These are phyloP conservation scores for Spathaspora boniae DNA, from an alignment of 805 yeast species.

Conservation along the genomic window DNA sequence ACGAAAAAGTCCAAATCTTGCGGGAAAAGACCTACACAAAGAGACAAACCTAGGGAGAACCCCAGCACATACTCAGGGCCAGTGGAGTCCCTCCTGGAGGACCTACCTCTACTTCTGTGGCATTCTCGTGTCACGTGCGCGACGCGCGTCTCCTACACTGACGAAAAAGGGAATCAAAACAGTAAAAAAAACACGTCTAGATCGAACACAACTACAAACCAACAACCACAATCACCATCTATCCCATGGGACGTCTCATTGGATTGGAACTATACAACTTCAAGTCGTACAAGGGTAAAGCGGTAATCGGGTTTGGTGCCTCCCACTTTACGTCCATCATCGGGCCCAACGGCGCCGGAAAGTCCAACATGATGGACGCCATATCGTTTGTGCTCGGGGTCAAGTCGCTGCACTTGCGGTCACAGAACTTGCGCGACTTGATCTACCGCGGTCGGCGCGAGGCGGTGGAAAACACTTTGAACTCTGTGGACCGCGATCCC, in stretches of 20 bases:
- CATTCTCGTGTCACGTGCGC: too few species aligned
- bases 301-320: slow-evolving; percentile 77
- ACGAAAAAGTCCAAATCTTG: too few species aligned
- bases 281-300: slow-evolving; percentile 82
- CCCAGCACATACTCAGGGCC: too few species aligned
- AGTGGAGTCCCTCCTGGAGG: too few species aligned
- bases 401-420: slow-evolving; percentile 69
- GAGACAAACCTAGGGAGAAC: too few species aligned
- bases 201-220: too few species aligned
- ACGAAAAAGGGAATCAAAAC: too few species aligned
- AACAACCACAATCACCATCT: not conserved
- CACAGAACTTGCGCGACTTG: slow-evolving; percentile 68
- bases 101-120: too few species aligned
- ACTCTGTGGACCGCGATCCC: slow-evolving; percentile 33
- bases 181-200: too few species aligned
- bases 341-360: slow-evolving; percentile 99
- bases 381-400: slow-evolving; percentile 92
- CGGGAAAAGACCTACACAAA: too few species aligned
- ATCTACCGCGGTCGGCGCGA: slow-evolving; percentile 63
- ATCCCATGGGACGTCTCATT: slow-evolving; percentile 72
- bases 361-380: slow-evolving; percentile 97
- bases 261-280: slow-evolving; percentile 81
- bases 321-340: slow-evolving; percentile 84
- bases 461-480: slow-evolving; percentile 13
- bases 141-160: too few species aligned